These are phyloP conservation scores for Dendrobium nobile DNA, from an alignment of 106 monocot genomes.

Conservation along the genomic window DNA sequence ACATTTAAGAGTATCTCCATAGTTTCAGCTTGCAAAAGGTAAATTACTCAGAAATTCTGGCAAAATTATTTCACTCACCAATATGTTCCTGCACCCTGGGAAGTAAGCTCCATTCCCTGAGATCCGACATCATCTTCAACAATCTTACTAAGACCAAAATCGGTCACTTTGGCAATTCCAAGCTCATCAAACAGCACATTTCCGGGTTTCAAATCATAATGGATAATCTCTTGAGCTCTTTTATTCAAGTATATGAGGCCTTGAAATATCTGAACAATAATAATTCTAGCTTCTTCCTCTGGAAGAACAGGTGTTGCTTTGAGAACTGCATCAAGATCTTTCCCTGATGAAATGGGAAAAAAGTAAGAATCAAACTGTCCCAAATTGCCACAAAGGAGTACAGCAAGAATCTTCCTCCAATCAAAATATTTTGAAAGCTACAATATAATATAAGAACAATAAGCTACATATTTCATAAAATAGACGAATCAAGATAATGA, in stretches of 20 bases:
- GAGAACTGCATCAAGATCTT: conserved; percentile 95
- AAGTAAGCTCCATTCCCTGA: conserved; percentile 97
- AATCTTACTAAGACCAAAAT: conserved; percentile 99
- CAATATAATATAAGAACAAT: background rate
- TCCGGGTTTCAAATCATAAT: conserved; percentile 97
- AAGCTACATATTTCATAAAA: background rate
- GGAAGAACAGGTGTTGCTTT: conserved; percentile 85
- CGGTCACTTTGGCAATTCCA: conserved; percentile 89
- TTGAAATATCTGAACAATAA: conserved; percentile 98
- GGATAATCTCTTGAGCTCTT: conserved; percentile 86
- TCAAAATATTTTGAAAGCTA: no score
- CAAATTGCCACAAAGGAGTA: background rate
- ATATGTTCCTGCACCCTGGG: conserved; percentile 98
- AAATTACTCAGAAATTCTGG: background rate
- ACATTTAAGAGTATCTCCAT: background rate
- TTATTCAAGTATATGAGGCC: conserved; percentile 94
- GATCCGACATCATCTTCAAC: conserved; percentile 93
- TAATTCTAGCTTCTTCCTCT: conserved; percentile 91
- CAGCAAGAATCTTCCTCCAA: background rate
- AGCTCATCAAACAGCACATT: conserved; percentile 97
- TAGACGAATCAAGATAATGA: background rate
- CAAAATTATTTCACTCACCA: conserved; percentile 41
- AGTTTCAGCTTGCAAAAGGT: background rate
- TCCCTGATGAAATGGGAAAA: conserved; percentile 37
- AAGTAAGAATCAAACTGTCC: background rate